phyloP scores from a whole-genome alignment of 495 filamentous ascomycete genomes.

The Neohortaea acidophila region DNA sequence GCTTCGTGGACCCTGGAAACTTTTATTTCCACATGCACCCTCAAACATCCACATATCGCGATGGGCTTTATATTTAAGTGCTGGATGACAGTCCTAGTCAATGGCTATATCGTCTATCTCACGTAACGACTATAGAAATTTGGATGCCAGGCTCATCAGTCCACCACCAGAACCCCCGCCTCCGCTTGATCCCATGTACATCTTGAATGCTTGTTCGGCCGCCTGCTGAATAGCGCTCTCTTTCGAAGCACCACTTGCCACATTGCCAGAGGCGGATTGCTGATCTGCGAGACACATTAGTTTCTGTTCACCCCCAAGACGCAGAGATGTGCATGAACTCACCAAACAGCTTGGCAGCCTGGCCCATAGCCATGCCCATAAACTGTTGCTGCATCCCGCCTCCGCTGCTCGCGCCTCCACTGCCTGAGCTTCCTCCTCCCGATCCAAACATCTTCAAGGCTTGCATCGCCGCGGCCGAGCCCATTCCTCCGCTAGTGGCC shows the following conservation, averaged over 20 bases:
- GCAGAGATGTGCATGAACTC: conserved; percentile 28
- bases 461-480: conserved; percentile 50
- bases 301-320: too few species aligned
- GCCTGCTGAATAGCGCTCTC: conserved; percentile 45
- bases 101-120: too few species aligned
- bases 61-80: too few species aligned
- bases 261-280: conserved; percentile 12
- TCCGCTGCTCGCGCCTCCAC: conserved; percentile 26
- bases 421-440: conserved; percentile 21
- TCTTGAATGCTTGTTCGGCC: conserved; percentile 52
- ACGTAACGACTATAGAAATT: conserved; percentile 31
- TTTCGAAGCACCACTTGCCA: conserved; percentile 34
- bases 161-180: conserved; percentile 23
- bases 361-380: conserved; percentile 52
- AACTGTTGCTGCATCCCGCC: conserved; percentile 41
- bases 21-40: too few species aligned
- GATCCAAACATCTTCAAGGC: conserved; percentile 51
- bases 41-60: too few species aligned
- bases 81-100: too few species aligned
- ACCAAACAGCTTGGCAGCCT: conserved; percentile 53
- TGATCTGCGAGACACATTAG: conserved; percentile 6
- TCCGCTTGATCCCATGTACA: conserved; percentile 36
- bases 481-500: conserved; percentile 29
- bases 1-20: too few species aligned
- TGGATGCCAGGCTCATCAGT: conserved; percentile 44